Percentiles rank a stretch among this genome's conserved stretches.
These are phyloP conservation scores for Dimargaris verticillata DNA, from an alignment of 192 early-diverging fungal species.

Conservation along the genomic window DNA sequence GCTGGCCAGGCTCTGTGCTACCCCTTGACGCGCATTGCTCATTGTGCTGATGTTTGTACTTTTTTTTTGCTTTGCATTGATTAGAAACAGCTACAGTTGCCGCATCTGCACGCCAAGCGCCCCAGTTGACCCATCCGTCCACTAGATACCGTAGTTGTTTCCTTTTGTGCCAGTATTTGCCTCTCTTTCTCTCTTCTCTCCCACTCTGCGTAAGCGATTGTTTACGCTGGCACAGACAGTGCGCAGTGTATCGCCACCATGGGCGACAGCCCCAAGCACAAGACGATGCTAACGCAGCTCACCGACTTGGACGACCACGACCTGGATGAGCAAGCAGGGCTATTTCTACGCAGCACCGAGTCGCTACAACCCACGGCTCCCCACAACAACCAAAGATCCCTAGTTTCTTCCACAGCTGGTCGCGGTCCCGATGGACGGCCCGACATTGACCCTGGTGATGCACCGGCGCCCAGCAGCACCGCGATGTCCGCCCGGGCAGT, in stretches of 20 bases:
- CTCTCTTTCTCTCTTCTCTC: too few species aligned
- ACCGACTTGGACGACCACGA: conserved; percentile 35
- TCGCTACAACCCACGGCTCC: conserved; percentile 25
- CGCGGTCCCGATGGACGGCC: background rate
- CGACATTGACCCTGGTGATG: background rate
- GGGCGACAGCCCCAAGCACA: conserved; percentile 26
- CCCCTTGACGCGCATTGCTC: too few species aligned
- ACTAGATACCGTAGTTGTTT: too few species aligned
- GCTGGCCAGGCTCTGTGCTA: too few species aligned
- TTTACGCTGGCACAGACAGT: too few species aligned
- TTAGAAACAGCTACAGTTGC: too few species aligned
- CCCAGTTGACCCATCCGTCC: too few species aligned
- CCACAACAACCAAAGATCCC: conserved; percentile 6
- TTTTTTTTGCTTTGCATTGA: too few species aligned
- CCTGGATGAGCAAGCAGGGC: conserved; percentile 31
- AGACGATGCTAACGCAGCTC: conserved; percentile 36
- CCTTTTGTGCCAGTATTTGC: too few species aligned
- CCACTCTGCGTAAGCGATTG: too few species aligned
- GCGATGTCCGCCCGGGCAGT: background rate
- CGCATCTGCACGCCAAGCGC: too few species aligned
- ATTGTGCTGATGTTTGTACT: too few species aligned
- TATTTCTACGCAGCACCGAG: conserved; percentile 15
- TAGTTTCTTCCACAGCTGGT: background rate
- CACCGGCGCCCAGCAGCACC: background rate
- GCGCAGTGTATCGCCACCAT: conserved; percentile 7